Base-by-base conservation (phyloP, 139 green algal species). In the Desmodesmus armatus region DNA sequence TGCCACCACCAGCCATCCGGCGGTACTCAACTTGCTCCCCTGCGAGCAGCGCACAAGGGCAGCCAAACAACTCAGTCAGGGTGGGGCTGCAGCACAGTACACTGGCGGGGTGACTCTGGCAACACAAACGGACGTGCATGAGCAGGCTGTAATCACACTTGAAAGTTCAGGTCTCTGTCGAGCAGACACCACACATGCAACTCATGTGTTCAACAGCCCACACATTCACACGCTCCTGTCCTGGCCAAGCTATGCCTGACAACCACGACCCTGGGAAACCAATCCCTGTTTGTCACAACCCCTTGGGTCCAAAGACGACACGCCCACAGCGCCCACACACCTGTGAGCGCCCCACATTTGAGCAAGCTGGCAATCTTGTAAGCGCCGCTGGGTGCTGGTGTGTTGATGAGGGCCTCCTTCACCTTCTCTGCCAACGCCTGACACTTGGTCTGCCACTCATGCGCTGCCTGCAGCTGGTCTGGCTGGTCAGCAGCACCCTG, bases 361-460 rank as follows among this genome's bases (percentile, higher is more conserved):
- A 87, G 82, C 40, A 87, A 27, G 31, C 23, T 47, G 11, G 82
- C 71, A 71, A 87, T 87, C 67, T 86, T 86, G 66, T 80, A 78
- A 19, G 29, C 25, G 69, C 66, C 80, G 6, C 39, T 44, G n/a
- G 49, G n/a, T 17, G 47, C 41, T 37, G 69, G 39, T 51, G 49
- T 37, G 15, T 69, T 41, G 11, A 27, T 40, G 49, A 86, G 51
- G 44, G 67, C 67, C 23, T 80, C 29, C 69, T 80, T 71, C 27
- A 86, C 41, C 49, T 66, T 71, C 21, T 66, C 69, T 11, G 80
- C 80, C 15, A 86, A 35, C 35, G 35, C 51, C 33, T 71, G 41
- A 49, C 39, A 35, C 55, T 74, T 62, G 9, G n/a, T 41, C 72
- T 74, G 72, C 82, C 66, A 75, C 3, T 60, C 47, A 31, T 69